phyloP scores from a whole-genome alignment of 2,329 filamentous ascomycete species.

The Alternaria sp. region DNA sequence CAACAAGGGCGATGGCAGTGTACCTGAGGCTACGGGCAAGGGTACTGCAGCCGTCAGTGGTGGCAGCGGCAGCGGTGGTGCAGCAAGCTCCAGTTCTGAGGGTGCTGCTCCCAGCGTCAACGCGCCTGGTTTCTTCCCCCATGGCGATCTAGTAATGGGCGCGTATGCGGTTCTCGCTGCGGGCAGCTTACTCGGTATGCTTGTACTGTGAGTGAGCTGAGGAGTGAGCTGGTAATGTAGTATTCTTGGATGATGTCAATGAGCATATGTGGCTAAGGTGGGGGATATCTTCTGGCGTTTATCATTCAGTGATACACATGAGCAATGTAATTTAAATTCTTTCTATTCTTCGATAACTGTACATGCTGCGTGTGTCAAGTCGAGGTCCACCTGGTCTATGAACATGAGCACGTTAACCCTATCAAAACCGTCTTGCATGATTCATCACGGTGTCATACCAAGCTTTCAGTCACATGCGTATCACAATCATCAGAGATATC shows the following conservation, averaged over 20 bases:
- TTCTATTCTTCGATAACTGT: background rate
- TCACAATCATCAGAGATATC: background rate
- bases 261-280: background rate
- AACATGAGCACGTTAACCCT: background rate
- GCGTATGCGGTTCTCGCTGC: slow-evolving; percentile 28
- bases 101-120: slow-evolving; percentile 29
- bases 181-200: slow-evolving; percentile 36
- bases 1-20: slow-evolving; percentile 62
- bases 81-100: slow-evolving; percentile 16
- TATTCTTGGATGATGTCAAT: background rate
- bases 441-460: background rate
- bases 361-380: background rate
- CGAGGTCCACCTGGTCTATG: background rate
- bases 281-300: background rate
- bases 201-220: slow-evolving; percentile 21
- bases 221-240: background rate
- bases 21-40: slow-evolving; percentile 46
- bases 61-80: background rate
- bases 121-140: slow-evolving; percentile 31
- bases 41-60: slow-evolving; percentile 24
- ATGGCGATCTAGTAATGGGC: slow-evolving; percentile 29
- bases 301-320: background rate
- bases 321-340: background rate
- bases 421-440: background rate
- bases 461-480: background rate